Conservation (phyloP, 495 filamentous ascomycete species). For the Barbatosphaeria neglecta region DNA sequence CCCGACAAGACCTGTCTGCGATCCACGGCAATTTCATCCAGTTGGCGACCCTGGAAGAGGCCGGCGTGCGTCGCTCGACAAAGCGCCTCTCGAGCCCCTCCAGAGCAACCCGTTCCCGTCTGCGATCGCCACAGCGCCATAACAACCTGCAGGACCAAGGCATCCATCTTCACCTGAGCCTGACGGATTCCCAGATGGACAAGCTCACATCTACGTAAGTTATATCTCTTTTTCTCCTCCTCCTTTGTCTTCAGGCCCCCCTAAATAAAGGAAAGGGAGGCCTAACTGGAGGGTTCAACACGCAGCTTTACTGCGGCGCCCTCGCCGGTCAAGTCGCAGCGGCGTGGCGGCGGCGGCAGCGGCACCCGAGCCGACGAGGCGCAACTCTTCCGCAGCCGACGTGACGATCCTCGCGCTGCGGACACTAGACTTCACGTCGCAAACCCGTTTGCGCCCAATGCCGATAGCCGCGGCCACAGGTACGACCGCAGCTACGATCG, state of each 20-base stretch:
- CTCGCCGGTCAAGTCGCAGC: not conserved
- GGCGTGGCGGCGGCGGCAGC: not conserved
- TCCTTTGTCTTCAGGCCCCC: no score
- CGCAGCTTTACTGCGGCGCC: not conserved
- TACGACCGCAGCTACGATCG: not conserved
- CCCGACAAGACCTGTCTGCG: constrained; percentile 1
- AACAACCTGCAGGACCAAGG: not conserved
- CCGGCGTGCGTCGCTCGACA: not conserved
- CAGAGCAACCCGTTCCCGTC: no score
- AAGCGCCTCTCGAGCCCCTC: not conserved
- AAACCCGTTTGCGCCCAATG: not conserved
- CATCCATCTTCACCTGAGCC: constrained; percentile 11
- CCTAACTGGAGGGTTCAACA: no score
- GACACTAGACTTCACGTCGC: not conserved
- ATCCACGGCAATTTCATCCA: constrained; percentile 16
- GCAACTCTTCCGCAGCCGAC: not conserved
- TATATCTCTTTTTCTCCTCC: not conserved
- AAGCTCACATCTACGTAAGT: constrained; percentile 12
- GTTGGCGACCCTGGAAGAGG: not conserved
- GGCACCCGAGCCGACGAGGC: not conserved
- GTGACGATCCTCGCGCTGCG: not conserved
- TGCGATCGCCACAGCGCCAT: no score
- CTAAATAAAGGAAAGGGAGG: no score
- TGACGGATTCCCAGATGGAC: constrained; percentile 17
- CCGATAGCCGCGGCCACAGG: not conserved